phyloP scores from a whole-genome alignment of 345 rosid species.

The Jatropha curcas region DNA sequence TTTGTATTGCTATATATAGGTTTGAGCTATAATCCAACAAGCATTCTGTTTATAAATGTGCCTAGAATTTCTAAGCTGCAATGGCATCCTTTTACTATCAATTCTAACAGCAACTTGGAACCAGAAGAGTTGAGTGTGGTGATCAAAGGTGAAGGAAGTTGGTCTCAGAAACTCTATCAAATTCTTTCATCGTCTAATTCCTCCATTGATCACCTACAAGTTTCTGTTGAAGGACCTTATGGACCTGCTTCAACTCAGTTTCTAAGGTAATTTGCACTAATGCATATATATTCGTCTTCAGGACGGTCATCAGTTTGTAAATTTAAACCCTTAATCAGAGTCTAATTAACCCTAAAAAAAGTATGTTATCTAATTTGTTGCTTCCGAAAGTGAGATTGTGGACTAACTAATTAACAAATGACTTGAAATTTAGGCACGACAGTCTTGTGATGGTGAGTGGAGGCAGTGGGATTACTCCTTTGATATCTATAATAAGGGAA shows the following conservation, averaged over 20 bases:
- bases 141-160: constrained; percentile 70
- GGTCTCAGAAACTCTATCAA: constrained; percentile 71
- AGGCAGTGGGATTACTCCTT: constrained; percentile 91
- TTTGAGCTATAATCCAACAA: constrained; percentile 66
- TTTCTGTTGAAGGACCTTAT: constrained; percentile 84
- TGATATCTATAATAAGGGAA: constrained; percentile 72
- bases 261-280: constrained; percentile 64
- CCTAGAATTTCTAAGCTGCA: constrained; percentile 74
- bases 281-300: too few species aligned
- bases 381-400: too few species aligned
- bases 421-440: constrained; percentile 4
- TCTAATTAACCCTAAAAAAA: too few species aligned
- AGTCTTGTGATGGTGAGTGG: constrained; percentile 80
- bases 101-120: constrained; percentile 69
- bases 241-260: constrained; percentile 79
- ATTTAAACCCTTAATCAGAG: too few species aligned
- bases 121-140: constrained; percentile 62
- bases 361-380: too few species aligned
- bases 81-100: constrained; percentile 92
- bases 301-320: too few species aligned
- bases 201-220: constrained; percentile 46
- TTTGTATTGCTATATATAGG: constrained; percentile 35
- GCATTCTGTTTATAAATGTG: constrained; percentile 69
- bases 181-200: constrained; percentile 64
- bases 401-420: not conserved